These are phyloP conservation scores for Lyophyllum atratum DNA, from an alignment of 768 basidiomycete genomes.

Conservation along the genomic window DNA sequence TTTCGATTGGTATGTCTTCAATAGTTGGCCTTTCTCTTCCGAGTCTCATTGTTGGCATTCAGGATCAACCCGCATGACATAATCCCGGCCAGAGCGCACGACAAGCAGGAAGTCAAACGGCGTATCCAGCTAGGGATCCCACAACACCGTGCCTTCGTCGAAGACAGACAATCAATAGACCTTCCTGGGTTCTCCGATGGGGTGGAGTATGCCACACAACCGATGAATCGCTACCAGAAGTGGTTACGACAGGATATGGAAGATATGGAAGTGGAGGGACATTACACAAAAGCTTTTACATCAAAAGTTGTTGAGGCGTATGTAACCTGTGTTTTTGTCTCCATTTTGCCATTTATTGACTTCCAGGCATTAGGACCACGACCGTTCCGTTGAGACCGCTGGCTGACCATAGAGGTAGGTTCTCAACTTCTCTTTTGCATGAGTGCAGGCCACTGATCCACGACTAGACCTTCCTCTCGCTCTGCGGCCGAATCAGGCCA, in stretches of 20 bases:
- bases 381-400: conserved; percentile 53
- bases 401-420: conserved; percentile 53
- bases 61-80: conserved; percentile 62
- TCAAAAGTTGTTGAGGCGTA: conserved; percentile 53
- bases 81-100: conserved; percentile 31
- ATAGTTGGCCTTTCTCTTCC: not conserved
- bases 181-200: conserved; percentile 52
- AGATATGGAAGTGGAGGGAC: conserved; percentile 45
- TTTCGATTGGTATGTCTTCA: conserved; percentile 64
- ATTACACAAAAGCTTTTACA: conserved; percentile 53
- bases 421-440: not conserved
- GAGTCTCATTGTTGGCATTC: not conserved
- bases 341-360: not conserved
- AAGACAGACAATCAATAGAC: conserved; percentile 7
- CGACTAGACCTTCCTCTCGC: conserved; percentile 42
- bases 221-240: conserved; percentile 47
- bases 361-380: conserved; percentile 38
- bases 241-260: conserved; percentile 32
- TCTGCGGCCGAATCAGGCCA: conserved; percentile 37
- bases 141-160: conserved; percentile 43
- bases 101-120: conserved; percentile 31
- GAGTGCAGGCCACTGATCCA: not conserved
- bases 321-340: conserved; percentile 15
- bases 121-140: conserved; percentile 46
- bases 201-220: conserved; percentile 40